Base-by-base conservation (phyloP, 116 monocot genomes). In the Dioscorea cayenensis region DNA sequence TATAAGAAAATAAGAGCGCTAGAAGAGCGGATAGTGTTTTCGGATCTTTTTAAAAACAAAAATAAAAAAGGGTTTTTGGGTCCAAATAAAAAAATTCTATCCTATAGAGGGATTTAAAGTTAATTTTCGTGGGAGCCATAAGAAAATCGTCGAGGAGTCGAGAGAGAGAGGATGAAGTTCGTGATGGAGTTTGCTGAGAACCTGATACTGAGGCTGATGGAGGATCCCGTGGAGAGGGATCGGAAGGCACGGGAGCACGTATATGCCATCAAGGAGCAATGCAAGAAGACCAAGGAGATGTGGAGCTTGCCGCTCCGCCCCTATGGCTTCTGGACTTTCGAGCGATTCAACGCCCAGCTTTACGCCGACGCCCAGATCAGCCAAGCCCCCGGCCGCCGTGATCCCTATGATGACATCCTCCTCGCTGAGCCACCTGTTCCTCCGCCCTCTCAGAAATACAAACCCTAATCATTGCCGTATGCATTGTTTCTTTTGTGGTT, bases 261-360 rank as follows among this genome's bases (percentile, higher is more conserved):
- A 49, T 89, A 89, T 80, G 59, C 50, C 49, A 80, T 83, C 52
- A 77, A 76, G 77, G 83, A 80, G 75, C 55, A 61, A 55, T 85
- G 89, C 85, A 64, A 72, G 59, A 75, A 71, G 70, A 79, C 85
- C 65, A 87, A 91, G 81, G 84, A 82, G 71, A 80, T 78, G 76
- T 85, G 91, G 87, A 79, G 27, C 65, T 87, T 91, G 37, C 91
- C 91, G 35, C 80, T 87, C 64, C 82, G 83, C 59, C 87, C 91
- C 51, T 87, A 87, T 78, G 91, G 91, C 38, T 91, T 87, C 81
- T 85, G 87, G 87, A 91, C 87, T 67, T 91, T 91, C 81, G 91
- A 91, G 28, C 72, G 81, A 23, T 85, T 87, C 91, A 91, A 91
- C 70, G 69, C 74, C 29, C 91, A 87, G 81, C 80, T 91, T 64